These are phyloP conservation scores for Plasmodiophora brassicae DNA, from an alignment of 208 protist genomes.

Conservation along the genomic window DNA sequence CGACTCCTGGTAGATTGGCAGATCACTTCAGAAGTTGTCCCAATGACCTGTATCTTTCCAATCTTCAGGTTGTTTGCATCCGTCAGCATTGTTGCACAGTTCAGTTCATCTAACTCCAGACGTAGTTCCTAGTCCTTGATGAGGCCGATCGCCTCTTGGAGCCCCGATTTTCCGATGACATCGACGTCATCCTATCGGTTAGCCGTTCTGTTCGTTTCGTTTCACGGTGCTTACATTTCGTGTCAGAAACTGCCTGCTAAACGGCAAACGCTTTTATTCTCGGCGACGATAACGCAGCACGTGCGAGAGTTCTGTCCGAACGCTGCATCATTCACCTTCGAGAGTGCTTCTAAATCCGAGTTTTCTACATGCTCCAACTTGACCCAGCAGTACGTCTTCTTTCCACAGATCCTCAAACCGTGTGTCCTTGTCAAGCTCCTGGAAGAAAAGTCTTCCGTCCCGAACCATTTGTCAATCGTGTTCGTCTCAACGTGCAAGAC, in stretches of 20 bases:
- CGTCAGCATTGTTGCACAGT: background rate
- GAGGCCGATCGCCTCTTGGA: conserved; percentile 66
- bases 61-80: background rate
- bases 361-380: background rate
- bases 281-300: conserved; percentile 63
- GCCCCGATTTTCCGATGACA: conserved; percentile 45
- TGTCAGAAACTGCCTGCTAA: background rate
- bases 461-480: background rate
- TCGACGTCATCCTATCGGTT: conserved; percentile 50
- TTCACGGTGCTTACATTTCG: too few species aligned
- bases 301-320: background rate
- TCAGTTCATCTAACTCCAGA: background rate
- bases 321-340: background rate
- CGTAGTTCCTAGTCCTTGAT: conserved; percentile 63
- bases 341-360: background rate
- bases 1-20: conserved; percentile 63
- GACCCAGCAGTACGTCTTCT: conserved; percentile 33
- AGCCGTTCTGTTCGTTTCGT: too few species aligned
- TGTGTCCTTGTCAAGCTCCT: conserved; percentile 3
- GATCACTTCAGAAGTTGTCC: conserved; percentile 52
- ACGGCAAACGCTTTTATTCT: conserved; percentile 70
- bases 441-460: background rate
- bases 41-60: background rate
- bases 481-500: background rate
- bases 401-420: background rate